Evolutionary conservation across 1,284 basidiomycete genomes (phyloP), one percentile per base, ranked within the genome.

Genomic region (Pterulicium gracile): DNA sequence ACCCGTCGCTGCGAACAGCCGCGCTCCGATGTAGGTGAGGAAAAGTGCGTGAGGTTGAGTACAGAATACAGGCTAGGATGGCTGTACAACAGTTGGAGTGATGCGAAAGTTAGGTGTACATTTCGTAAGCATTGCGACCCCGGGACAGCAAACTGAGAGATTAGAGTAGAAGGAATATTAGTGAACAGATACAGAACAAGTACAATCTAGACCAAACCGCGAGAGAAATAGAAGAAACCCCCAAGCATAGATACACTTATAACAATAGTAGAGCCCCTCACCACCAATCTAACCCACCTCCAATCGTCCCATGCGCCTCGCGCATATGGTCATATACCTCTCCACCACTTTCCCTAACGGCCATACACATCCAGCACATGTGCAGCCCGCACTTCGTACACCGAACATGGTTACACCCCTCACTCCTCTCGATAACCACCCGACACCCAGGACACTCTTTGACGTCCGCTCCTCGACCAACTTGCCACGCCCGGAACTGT

Each of bases 361-460:
- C 52, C 58, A 68, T 56, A 47, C 75, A 78, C 3, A 59, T 58
- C 76, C 75, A 78, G 50, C 75, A 78, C 10, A 77, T 67, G 53
- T 77, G 74, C 4, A 67, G 66, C 0, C 69, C 68, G 45, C 76
- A 79, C 46, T 55, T 21, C 10, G 42, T 67, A 52, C 75, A 79
- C 4, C 57, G 51, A 61, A 78, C 71, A 53, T 78, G 77, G 54
- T 77, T 77, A 56, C 76, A 79, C 1, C 77, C 77, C 17, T 66
- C 70, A 17, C 51, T 58, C 52, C 75, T 77, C 55, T 76, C 67
- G 40, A 76, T 71, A 51, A 55, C 65, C 2, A 69, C 61, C 1
- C 52, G 54, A 51, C 76, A 79, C 10, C 53, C 50, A 0, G 75
- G 75, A 45, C 64, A 66, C 24, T 53, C 56, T 48, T 62, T 65